Percentiles rank a stretch among this genome's conserved stretches.
phyloP scores from a whole-genome alignment of 2,329 filamentous ascomycete genomes.

The Pseudogymnoascus sp. region DNA sequence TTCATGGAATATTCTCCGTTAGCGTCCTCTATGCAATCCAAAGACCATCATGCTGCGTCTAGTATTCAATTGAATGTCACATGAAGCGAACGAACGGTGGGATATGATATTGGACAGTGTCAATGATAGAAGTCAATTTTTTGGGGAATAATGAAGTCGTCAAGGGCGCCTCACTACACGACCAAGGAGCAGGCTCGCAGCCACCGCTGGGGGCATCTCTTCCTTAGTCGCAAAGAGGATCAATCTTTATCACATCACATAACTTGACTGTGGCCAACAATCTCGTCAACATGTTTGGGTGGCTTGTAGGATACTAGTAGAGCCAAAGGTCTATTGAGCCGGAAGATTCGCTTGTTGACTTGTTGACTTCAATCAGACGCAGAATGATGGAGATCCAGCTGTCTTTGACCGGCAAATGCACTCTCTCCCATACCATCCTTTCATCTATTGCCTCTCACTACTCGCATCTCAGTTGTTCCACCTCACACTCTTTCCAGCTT shows the following conservation, averaged over 20 bases:
- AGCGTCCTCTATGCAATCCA: background rate
- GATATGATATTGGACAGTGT: slow-evolving; percentile 31
- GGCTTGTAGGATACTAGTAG: background rate
- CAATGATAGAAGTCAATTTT: slow-evolving; percentile 20
- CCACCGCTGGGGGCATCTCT: too few species aligned
- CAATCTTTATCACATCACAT: background rate
- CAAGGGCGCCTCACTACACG: background rate
- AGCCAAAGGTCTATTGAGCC: background rate
- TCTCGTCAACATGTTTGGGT: background rate
- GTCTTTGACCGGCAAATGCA: background rate
- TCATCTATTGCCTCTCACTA: background rate
- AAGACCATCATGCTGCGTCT: background rate
- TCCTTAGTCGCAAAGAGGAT: background rate
- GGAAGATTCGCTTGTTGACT: background rate
- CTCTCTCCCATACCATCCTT: background rate
- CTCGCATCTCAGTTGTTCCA: background rate
- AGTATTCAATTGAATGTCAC: background rate
- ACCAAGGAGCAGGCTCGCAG: background rate
- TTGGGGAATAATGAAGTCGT: background rate
- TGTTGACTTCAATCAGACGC: background rate
- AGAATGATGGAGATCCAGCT: background rate
- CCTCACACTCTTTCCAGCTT: background rate
- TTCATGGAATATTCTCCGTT: background rate
- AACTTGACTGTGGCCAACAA: background rate
- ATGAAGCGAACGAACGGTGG: slow-evolving; percentile 21